Evolutionary conservation across 1,284 basidiomycete genomes (phyloP), one percentile per base, ranked within the genome.

Genomic region (Apiotrichum porosum): DNA sequence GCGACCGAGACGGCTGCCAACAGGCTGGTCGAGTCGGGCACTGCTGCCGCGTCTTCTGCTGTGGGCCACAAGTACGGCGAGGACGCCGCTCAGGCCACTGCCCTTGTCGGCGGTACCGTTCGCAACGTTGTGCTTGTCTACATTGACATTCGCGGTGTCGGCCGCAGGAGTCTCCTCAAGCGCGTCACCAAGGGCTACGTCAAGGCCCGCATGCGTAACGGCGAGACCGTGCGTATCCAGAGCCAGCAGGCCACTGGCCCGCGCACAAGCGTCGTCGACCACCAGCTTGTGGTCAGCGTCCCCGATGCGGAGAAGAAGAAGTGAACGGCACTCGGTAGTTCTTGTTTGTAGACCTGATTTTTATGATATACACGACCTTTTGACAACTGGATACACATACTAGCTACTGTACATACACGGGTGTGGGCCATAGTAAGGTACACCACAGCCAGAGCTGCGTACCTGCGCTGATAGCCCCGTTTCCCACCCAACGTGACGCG

Each of bases 61-160:
- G 77, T 85, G 23, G 78, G 78, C 15, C 64, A 64, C 60, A 81
- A 80, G 57, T 85, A 84, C 62, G 86, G 86, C 3, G 59, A 77
- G 0, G 80, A 83, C 42, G 84, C 82, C 3, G 83, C 77, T 13
- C 75, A 81, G 49, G 79, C 80, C 36, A 79, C 81, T 4, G 65
- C 77, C 46, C 72, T 83, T 48, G 76, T 81, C 9, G 83, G 83
- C 14, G 82, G 82, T 0, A 81, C 80, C 28, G 72, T 75, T 3
- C 75, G 79, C 49, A 88, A 88, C 71, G 80, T 86, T 19, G 82
- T 79, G 3, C 77, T 88, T 30, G 83, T 88, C 30, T 88, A 88
- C 65, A 79, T 88, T 44, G 85, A 88, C 64, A 77, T 84, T 71
- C 74, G 77, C 1, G 85, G 86, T 1, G 78, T 88, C 28, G 86